Evolutionary conservation across 768 basidiomycete genomes (phyloP).

Genomic region (Lyophyllum decastes): DNA sequence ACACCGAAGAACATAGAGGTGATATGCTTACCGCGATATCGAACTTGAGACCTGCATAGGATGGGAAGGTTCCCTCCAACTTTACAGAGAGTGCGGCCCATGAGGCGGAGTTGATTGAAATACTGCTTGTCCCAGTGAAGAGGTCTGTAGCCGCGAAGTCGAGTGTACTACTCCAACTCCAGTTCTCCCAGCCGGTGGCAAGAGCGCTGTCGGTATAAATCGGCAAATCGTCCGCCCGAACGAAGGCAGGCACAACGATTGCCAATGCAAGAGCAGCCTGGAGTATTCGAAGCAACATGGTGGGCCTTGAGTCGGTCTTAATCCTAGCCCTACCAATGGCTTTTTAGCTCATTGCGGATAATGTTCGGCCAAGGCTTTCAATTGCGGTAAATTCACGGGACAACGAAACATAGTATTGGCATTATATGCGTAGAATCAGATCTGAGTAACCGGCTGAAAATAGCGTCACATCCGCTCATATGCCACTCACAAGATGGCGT

Average conservation of each 20-base stretch:
- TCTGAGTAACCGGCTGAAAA: background rate
- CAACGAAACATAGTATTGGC: background rate
- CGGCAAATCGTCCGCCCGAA: slow-evolving; percentile 33
- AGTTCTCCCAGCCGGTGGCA: slow-evolving; percentile 49
- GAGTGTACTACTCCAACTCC: slow-evolving; percentile 49
- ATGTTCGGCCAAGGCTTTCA: slow-evolving; percentile 10
- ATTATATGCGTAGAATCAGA: background rate
- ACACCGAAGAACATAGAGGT: background rate
- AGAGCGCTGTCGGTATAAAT: slow-evolving; percentile 45
- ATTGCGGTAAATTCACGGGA: slow-evolving; percentile 15
- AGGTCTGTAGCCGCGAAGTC: slow-evolving; percentile 47
- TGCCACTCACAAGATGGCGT: background rate
- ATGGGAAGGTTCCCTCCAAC: slow-evolving; percentile 38
- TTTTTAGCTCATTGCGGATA: slow-evolving; percentile 11
- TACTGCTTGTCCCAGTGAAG: slow-evolving; percentile 40
- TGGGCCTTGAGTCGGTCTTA: background rate
- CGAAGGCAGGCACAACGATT: slow-evolving; percentile 20
- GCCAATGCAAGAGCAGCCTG: slow-evolving; percentile 17
- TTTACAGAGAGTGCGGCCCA: slow-evolving; percentile 52
- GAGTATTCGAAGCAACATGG: slow-evolving; percentile 5
- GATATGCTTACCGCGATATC: slow-evolving; percentile 44
- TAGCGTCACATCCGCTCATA: background rate
- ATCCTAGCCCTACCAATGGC: background rate
- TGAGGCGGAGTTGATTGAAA: slow-evolving; percentile 42
- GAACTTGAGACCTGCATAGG: slow-evolving; percentile 49